Evolutionary conservation across 257 asterid species (phyloP), one percentile per base, ranked within the genome.

Genomic region (Knoxia roxburghii): DNA sequence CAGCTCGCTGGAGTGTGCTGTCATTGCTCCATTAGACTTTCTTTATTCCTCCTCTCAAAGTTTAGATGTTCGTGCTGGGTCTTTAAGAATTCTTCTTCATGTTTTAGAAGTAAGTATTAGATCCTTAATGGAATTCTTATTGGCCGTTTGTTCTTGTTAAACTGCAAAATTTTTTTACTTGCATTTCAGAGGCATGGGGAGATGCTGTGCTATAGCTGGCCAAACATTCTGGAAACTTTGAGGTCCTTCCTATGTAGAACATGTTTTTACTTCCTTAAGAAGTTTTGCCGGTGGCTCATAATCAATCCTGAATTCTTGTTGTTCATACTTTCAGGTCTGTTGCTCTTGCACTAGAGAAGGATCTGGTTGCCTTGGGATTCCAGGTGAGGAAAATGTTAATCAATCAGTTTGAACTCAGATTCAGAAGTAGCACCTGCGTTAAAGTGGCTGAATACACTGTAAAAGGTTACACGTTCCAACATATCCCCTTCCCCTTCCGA

Each of bases 111-210:
- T 88, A 79, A 66, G 54, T 43, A 13, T 69, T 53, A n/a, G 24
- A n/a, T 72, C 45, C n/a, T 62, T 65, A n/a, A 17, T 56, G n/a
- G 71, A 60, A 23, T 8, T 33, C 49, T 54, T 49, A 15, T 18
- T 52, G 52, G 60, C 66, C 67, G n/a, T 46, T 51, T 30, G 21
- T 14, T 61, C 49, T 64, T 72, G 52, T 64, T 39, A 48, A 29
- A 41, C 59, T 68, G 21, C 35, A 49, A 40, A 49, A 45, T 57
- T 69, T 79, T 64, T 72, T 71, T 39, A 68, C 69, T 75, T 66
- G 50, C 65, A 74, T 74, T 71, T 78, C 94, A 93, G 99, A 88
- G 99, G 85, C 90, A 86, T 75, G 99, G 97, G 52, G 99, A 93
- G 81, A 93, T 84, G 83, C 83, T 93, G 83, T 81, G 68, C 78